Percentiles rank a stretch among this genome's conserved stretches.
These are phyloP conservation scores for Proliferodiscus dingleyae DNA, from an alignment of 2,329 filamentous ascomycete species.

Conservation along the genomic window DNA sequence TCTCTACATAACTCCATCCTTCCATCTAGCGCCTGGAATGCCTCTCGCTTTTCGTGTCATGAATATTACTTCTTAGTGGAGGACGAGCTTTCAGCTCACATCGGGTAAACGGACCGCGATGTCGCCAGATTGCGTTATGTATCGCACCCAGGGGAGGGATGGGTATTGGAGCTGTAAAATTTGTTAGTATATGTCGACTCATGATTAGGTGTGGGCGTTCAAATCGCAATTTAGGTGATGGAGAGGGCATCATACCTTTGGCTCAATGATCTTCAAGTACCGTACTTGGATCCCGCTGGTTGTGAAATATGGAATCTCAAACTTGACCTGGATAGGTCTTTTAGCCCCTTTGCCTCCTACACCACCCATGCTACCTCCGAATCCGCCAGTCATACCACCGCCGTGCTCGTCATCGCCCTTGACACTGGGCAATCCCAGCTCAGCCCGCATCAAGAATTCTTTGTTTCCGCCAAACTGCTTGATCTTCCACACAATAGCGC, in stretches of 20 bases:
- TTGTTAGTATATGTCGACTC: neutral
- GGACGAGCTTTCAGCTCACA: constrained; percentile 20
- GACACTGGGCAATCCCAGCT: constrained; percentile 89
- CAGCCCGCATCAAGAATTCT: constrained; percentile 97
- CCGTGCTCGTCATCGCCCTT: constrained; percentile 93
- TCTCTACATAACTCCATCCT: neutral
- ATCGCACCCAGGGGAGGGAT: constrained; percentile 93
- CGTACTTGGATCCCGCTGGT: constrained; percentile 97
- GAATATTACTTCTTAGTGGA: neutral
- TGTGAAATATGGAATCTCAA: constrained; percentile 99
- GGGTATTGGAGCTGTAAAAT: constrained; percentile 82
- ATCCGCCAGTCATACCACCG: constrained; percentile 95
- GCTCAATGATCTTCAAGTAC: constrained; percentile 98
- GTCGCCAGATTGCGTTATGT: constrained; percentile 97
- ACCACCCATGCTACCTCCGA: constrained; percentile 94
- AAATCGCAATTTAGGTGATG: neutral
- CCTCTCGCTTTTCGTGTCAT: neutral
- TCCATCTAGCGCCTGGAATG: neutral
- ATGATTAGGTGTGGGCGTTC: neutral
- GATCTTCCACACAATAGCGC: constrained; percentile 99
- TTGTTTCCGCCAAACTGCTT: constrained; percentile 99
- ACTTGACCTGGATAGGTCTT: constrained; percentile 96
- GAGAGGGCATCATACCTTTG: constrained; percentile 67
- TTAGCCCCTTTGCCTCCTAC: constrained; percentile 83
- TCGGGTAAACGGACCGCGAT: constrained; percentile 95